Evolutionary conservation across 2,329 filamentous ascomycete genomes (phyloP), one percentile per base, ranked within the genome.

Genomic region (Alternaria arbusti): DNA sequence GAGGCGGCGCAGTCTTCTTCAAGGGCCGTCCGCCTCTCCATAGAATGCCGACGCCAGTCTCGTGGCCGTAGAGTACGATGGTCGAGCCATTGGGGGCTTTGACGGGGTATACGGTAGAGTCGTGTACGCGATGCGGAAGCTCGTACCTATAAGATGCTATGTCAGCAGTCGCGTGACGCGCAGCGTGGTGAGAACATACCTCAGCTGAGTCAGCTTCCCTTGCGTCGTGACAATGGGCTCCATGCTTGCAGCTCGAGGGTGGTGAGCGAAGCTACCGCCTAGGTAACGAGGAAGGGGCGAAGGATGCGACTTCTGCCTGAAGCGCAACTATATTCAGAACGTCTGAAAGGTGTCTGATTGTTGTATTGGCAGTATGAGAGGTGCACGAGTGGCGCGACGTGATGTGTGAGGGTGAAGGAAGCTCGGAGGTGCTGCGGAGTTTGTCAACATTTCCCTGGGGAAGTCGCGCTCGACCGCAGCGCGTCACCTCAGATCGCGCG

Each of bases 161-260:
- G 58, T 66, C 32, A 72, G 66, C 49, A 64, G 46, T 28, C 30
- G 25, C 5, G 6, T 36, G 3, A 6, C 36, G 1, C 25, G 25
- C 3, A 17, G 10, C 20, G 10, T 2, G 10, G 20, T 3, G 26
- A 36, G 22, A 3, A 32, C 52, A 28, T 50, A 78, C 76, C 78
- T 73, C 22, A 80, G 68, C 64, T 79, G 77, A 26, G 75, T 69
- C 6, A 68, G 57, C 56, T 78, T 79, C 65, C 75, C 78, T 59
- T 73, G 72, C 55, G 71, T 74, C 9, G 72, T 61, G 50, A 76
- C 63, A 52, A 98, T 97, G 92, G 94, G 94, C 73, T 90, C 91
- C 80, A 90, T 97, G 81, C 52, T 66, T 59, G 51, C 47, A 57
- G 66, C 59, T 47, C 10, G 46, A 51, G 47, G 63, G 32, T 51